A percentile compares a stretch with the other conserved stretches of the same genome.
phyloP scores from a whole-genome alignment of 805 yeast genomes.

The Blastobotrys muscicola region DNA sequence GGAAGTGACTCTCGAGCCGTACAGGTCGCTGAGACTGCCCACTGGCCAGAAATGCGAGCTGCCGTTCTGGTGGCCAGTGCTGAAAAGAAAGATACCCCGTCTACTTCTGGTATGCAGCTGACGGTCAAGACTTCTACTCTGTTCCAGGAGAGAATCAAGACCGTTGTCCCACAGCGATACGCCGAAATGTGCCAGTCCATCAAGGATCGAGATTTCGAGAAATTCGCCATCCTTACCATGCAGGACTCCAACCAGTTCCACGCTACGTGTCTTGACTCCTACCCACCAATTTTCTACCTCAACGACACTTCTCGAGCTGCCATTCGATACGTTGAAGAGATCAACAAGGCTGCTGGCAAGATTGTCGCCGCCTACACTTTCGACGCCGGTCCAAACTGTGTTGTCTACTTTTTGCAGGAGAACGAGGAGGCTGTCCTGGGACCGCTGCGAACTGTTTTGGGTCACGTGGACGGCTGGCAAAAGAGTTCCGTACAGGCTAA shows the following conservation, averaged over 20 bases:
- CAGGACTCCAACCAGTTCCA: slow-evolving; percentile 95
- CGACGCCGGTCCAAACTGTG: slow-evolving; percentile 99
- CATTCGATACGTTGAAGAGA: slow-evolving; percentile 65
- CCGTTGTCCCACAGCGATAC: slow-evolving; percentile 82
- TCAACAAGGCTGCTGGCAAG: slow-evolving; percentile 55
- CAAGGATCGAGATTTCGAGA: slow-evolving; percentile 57
- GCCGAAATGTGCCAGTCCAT: slow-evolving; percentile 75
- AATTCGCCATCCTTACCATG: slow-evolving; percentile 89
- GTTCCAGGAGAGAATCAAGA: slow-evolving; percentile 66
- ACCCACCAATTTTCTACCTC: slow-evolving; percentile 90
- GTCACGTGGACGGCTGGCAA: slow-evolving; percentile 62
- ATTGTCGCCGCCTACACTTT: slow-evolving; percentile 91
- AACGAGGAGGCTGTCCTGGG: slow-evolving; percentile 70
- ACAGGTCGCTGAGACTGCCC: slow-evolving; percentile 70
- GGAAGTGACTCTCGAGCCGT: slow-evolving; percentile 96
- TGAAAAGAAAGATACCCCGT: slow-evolving; percentile 87
- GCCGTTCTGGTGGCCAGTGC: slow-evolving; percentile 88
- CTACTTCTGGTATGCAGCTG: slow-evolving; percentile 93
- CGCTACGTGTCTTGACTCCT: slow-evolving; percentile 92
- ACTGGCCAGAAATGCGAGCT: slow-evolving; percentile 93
- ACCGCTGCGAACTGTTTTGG: slow-evolving; percentile 52
- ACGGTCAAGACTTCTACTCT: slow-evolving; percentile 86
- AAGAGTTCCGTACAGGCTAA: slow-evolving; percentile 26
- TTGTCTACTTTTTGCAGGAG: slow-evolving; percentile 72
- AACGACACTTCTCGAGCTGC: slow-evolving; percentile 83